A percentile compares a stretch with the other conserved stretches of the same genome.
Evolutionary conservation across 2,329 filamentous ascomycete genomes (phyloP).

Genomic region (Pyrenochaeta sp.): DNA sequence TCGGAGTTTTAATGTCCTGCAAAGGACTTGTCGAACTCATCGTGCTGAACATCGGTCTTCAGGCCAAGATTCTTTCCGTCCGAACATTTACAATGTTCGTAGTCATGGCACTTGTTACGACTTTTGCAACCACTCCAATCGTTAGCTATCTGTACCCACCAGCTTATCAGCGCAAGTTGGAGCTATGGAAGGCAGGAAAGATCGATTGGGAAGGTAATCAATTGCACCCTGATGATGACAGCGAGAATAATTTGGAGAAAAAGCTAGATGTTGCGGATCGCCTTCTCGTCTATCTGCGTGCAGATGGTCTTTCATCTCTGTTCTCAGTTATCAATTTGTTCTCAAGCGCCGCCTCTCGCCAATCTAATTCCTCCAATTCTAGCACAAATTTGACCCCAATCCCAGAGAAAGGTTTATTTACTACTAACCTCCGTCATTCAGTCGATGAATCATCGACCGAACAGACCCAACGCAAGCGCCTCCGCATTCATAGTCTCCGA

Average conservation of each 20-base stretch:
- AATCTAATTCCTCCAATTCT: neutral
- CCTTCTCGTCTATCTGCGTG: conserved; percentile 73
- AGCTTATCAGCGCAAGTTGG: conserved; percentile 74
- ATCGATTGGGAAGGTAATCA: conserved; percentile 80
- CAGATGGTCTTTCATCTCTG: neutral
- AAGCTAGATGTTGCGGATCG: conserved; percentile 1
- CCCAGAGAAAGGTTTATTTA: neutral
- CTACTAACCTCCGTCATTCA: neutral
- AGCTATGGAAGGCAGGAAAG: conserved; percentile 78
- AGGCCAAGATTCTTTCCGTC: conserved; percentile 79
- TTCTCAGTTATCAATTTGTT: conserved; percentile 1
- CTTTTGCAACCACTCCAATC: conserved; percentile 80
- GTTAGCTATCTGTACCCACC: conserved; percentile 61
- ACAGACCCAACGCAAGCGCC: conserved; percentile 21
- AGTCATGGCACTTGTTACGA: conserved; percentile 87
- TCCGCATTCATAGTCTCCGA: conserved; percentile 70
- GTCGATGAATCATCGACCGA: neutral
- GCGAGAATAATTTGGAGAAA: neutral
- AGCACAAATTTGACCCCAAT: neutral
- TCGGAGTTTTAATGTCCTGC: conserved; percentile 93
- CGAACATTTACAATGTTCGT: conserved; percentile 91
- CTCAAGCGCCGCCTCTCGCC: neutral
- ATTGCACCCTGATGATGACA: neutral
- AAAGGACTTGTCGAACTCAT: conserved; percentile 93
- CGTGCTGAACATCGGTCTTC: conserved; percentile 82